A percentile compares a stretch with the other conserved stretches of the same genome.
Evolutionary conservation across 1,139 yeast species (phyloP).

Genomic region (Taiozyma sp.): DNA sequence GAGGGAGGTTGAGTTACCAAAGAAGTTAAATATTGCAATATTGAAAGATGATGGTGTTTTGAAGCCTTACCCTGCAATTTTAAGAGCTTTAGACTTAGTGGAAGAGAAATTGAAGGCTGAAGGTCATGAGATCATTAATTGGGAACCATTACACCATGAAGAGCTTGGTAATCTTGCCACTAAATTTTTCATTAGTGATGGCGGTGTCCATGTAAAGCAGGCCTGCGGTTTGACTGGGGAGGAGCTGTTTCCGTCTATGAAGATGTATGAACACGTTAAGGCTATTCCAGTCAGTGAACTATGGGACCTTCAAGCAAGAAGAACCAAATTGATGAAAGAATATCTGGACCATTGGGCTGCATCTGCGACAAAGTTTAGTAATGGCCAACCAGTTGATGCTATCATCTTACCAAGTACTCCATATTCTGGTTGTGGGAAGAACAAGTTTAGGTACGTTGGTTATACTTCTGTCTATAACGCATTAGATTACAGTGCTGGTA

Average conservation of each 20-base stretch:
- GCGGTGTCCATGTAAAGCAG: slow-evolving; percentile 30
- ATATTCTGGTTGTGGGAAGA: slow-evolving; percentile 32
- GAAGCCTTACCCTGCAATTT: slow-evolving; percentile 59
- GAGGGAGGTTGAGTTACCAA: slow-evolving; percentile 46
- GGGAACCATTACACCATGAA: slow-evolving; percentile 36
- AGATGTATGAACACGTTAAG: slow-evolving; percentile 28
- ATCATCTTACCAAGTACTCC: slow-evolving; percentile 45
- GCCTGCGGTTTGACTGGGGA: slow-evolving; percentile 28
- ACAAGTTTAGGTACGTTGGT: slow-evolving; percentile 20
- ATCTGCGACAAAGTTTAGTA: slow-evolving; percentile 25
- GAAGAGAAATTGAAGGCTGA: slow-evolving; percentile 41
- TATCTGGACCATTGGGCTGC: slow-evolving; percentile 26
- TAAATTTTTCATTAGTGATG: slow-evolving; percentile 33
- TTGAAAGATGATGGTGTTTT: slow-evolving; percentile 41
- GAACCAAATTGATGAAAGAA: slow-evolving; percentile 30
- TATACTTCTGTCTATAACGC: slow-evolving; percentile 60
- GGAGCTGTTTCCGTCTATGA: slow-evolving; percentile 36
- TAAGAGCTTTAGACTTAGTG: slow-evolving; percentile 45
- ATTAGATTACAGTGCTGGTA: slow-evolving; percentile 54
- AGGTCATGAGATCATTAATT: slow-evolving; percentile 60
- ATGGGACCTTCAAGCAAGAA: slow-evolving; percentile 33
- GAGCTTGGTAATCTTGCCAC: slow-evolving; percentile 10
- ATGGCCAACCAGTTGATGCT: slow-evolving; percentile 43
- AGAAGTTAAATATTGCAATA: slow-evolving; percentile 43
- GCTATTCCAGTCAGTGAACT: slow-evolving; percentile 33